Evolutionary conservation across 2,329 filamentous ascomycete genomes (phyloP).

Genomic region (Xylogone sp.): DNA sequence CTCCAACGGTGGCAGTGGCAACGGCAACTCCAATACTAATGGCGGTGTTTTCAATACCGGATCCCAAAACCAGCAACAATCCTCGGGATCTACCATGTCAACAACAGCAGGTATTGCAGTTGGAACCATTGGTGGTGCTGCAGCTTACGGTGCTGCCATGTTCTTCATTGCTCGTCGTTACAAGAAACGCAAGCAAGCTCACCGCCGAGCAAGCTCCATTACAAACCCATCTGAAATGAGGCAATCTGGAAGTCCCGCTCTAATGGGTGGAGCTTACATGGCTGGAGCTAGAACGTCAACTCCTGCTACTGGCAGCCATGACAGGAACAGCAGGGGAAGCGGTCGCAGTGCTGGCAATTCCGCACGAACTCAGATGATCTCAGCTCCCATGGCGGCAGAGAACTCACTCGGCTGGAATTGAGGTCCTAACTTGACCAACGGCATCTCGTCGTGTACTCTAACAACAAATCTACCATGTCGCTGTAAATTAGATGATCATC

Average conservation of each 20-base stretch:
- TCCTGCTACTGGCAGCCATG: constrained; percentile 30
- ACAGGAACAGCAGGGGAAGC: constrained; percentile 54
- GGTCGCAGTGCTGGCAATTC: constrained; percentile 35
- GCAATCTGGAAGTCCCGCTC: constrained; percentile 35
- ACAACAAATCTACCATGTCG: neutral
- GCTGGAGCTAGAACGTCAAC: constrained; percentile 32
- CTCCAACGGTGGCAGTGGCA: constrained; percentile 33
- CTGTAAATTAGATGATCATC: constrained; percentile 3
- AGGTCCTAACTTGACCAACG: constrained; percentile 21
- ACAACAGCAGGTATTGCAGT: constrained; percentile 63
- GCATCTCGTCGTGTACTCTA: neutral
- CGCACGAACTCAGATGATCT: constrained; percentile 65
- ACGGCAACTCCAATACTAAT: too few species aligned
- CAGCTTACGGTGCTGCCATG: constrained; percentile 71
- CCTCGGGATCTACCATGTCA: constrained; percentile 55
- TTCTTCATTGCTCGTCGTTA: constrained; percentile 71
- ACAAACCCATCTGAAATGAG: constrained; percentile 45
- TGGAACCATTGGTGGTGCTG: constrained; percentile 62
- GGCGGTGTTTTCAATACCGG: constrained; percentile 35
- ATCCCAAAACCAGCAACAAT: constrained; percentile 25
- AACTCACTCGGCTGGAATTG: constrained; percentile 77
- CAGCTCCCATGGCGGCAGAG: constrained; percentile 70
- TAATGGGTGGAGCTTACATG: constrained; percentile 46
- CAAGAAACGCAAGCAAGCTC: constrained; percentile 59
- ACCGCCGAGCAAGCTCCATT: constrained; percentile 60